Evolutionary conservation across 164 flowering plant species (phyloP), one percentile per base, ranked within the genome.

Genomic region (Sedum album): DNA sequence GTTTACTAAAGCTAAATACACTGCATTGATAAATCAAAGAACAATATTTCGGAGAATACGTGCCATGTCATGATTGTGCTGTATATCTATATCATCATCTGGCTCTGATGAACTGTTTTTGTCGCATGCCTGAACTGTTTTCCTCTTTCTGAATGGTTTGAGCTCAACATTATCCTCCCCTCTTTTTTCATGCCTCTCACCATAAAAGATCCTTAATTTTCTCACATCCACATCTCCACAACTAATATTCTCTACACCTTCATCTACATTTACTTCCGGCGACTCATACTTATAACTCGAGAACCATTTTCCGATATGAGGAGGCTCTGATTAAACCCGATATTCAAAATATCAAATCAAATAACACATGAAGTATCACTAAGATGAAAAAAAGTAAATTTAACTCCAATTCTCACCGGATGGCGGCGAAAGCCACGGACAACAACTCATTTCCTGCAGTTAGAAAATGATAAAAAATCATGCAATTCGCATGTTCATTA

Each of bases 211-310:
- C 33, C 20, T 28, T 26, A 28, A 11, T 57, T 57, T 28, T 5
- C 20, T 28, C 33, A 57, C 14, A 13, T 4, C 5, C 4, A 9
- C 20, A 57, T 57, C 62, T 28, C 33, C 14, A 13, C 6, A 57
- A 57, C 11, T 8, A 14, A 57, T 11, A 28, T 30, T 0, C 6
- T 13, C 62, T 13, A 13, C 62, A 0, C 20, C 62, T 57, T 30
- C 33, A 14, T 6, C 35, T 5, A 14, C 13, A 28, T 17, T 57
- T 33, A 26, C 5, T 26, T 57, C 33, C 11, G 62, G 33, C 20
- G 62, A 57, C 33, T 57, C 62, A 6, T 57, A 57, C 33, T 57
- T 23, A 28, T 57, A 57, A 30, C 62, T 57, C 2, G 62, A 57
- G 20, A 57, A 57, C 33, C 33, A 57, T 11, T 5, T 11, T 28